These are phyloP conservation scores for Neurospora pannonica DNA, from an alignment of 495 filamentous ascomycete genomes.

Conservation along the genomic window DNA sequence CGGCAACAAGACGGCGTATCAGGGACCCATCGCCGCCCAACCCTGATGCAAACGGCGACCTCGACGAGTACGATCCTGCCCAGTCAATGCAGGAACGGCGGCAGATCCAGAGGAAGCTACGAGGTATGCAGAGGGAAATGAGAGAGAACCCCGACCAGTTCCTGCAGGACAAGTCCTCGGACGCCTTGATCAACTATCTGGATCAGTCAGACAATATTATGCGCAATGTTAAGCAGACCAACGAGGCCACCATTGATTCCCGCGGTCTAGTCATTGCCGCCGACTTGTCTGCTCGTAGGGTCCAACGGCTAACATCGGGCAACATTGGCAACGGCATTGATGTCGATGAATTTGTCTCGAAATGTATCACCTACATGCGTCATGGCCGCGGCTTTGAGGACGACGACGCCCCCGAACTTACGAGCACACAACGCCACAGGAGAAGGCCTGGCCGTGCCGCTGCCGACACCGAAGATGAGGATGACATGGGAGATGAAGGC, in stretches of 20 bases:
- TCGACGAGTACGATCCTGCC: constrained; percentile 71
- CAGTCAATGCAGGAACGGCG: constrained; percentile 75
- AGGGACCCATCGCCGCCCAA: constrained; percentile 22
- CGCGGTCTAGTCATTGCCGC: constrained; percentile 68
- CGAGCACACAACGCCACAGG: constrained; percentile 37
- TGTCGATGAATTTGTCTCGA: constrained; percentile 87
- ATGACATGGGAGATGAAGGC: constrained; percentile 53
- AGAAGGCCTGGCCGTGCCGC: constrained; percentile 18
- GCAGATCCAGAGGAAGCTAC: constrained; percentile 53
- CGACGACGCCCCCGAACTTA: constrained; percentile 31
- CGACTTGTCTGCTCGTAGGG: constrained; percentile 68
- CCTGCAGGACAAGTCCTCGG: constrained; percentile 44
- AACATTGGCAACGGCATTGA: constrained; percentile 65
- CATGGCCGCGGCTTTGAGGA: constrained; percentile 39
- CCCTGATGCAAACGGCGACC: constrained; percentile 5
- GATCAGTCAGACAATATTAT: constrained; percentile 54
- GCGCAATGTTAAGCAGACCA: constrained; percentile 71
- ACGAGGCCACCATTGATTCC: constrained; percentile 87
- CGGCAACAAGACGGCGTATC: constrained; percentile 28
- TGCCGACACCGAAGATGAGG: constrained; percentile 25
- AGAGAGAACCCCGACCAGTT: constrained; percentile 64
- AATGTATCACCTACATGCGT: constrained; percentile 83
- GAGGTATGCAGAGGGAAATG: constrained; percentile 58
- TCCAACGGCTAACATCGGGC: constrained; percentile 59
- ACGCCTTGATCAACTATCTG: constrained; percentile 48